phyloP scores from a whole-genome alignment of 257 asterid species.

The Solanum medicagineum region DNA sequence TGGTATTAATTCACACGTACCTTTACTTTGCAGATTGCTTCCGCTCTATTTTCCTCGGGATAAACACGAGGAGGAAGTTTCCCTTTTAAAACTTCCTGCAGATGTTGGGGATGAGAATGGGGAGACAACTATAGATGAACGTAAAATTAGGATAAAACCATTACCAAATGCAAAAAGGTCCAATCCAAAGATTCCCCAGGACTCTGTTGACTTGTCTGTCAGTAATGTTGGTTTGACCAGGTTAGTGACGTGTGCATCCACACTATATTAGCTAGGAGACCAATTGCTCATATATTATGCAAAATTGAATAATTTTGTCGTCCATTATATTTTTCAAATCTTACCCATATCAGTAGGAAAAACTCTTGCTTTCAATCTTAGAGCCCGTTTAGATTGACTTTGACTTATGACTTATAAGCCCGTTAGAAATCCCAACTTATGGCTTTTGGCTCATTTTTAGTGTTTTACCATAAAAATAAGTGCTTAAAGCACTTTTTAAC shows the following conservation, averaged over 20 bases:
- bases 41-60: constrained; percentile 97
- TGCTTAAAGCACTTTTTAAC: too few species aligned
- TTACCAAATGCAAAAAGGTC: constrained; percentile 66
- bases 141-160: constrained; percentile 87
- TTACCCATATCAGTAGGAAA: neutral
- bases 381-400: too few species aligned
- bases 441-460: too few species aligned
- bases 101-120: constrained; percentile 99
- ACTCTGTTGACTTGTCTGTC: constrained; percentile 43
- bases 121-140: constrained; percentile 81
- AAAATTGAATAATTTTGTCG: neutral
- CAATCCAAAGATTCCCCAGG: constrained; percentile 23
- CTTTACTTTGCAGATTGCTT: constrained; percentile 46
- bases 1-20: neutral
- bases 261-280: neutral
- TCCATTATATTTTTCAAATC: neutral
- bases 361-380: neutral
- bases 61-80: constrained; percentile 76
- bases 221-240: constrained; percentile 45
- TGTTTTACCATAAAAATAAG: too few species aligned
- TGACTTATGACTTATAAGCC: too few species aligned
- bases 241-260: constrained; percentile 20
- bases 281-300: neutral
- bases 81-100: constrained; percentile 76
- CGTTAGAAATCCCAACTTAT: too few species aligned